Conservation (phyloP, 2,329 filamentous ascomycete species). For the Fusarium subtropicale region DNA sequence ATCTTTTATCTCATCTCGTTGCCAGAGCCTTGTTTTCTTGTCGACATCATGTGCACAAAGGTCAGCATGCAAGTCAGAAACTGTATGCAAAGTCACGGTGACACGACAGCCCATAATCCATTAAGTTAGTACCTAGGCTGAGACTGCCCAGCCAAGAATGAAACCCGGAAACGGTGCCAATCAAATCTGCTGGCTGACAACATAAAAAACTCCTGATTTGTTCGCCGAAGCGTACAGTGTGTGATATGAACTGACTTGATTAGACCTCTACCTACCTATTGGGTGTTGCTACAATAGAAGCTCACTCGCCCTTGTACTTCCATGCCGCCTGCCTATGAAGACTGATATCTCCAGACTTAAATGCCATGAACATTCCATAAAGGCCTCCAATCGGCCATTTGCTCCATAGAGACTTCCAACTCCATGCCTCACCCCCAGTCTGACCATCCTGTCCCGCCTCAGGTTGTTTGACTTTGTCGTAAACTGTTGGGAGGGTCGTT, state of each 20-base stretch:
- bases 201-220: neutral
- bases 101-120: no score
- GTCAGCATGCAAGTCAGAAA: neutral
- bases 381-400: conserved; percentile 41
- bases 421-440: neutral
- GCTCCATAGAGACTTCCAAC: neutral
- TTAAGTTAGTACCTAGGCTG: neutral
- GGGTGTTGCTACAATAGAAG: no score
- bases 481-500: conserved; percentile 68
- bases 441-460: conserved; percentile 46
- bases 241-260: neutral
- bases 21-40: neutral
- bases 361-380: conserved; percentile 40
- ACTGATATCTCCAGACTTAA: conserved; percentile 34
- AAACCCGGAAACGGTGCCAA: neutral
- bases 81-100: neutral
- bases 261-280: neutral
- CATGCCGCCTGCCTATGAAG: conserved; percentile 27
- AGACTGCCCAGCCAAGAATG: neutral
- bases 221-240: neutral
- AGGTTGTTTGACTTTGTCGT: conserved; percentile 72
- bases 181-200: neutral
- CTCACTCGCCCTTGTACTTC: conserved; percentile 6
- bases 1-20: neutral
- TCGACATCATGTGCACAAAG: neutral